Evolutionary conservation across 2,329 filamentous ascomycete genomes (phyloP).

Genomic region (Neofusicoccum laricinum): DNA sequence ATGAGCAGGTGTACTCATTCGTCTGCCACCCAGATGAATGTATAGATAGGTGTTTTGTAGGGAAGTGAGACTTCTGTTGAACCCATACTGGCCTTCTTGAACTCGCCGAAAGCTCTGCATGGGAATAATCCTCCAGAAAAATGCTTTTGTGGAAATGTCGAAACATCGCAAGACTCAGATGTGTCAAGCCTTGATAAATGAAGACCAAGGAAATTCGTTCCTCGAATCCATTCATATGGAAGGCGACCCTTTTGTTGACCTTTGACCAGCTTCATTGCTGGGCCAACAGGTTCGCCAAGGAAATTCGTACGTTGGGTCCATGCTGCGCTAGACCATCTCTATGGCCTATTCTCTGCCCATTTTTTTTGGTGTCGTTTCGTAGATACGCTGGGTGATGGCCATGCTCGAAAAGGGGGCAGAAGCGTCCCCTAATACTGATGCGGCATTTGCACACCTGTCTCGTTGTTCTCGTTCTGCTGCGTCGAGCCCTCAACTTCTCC

Average conservation of each 20-base stretch:
- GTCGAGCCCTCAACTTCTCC: slow-evolving; percentile 35
- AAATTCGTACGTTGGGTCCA: slow-evolving; percentile 12
- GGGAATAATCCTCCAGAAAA: slow-evolving; percentile 8
- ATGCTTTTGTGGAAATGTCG: slow-evolving; percentile 10
- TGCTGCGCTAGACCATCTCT: not conserved
- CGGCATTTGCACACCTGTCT: slow-evolving; percentile 16
- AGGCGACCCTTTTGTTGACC: not conserved
- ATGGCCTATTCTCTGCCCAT: not conserved
- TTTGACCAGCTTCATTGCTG: slow-evolving; percentile 4
- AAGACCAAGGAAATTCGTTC: slow-evolving; percentile 8
- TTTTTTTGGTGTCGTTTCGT: not conserved
- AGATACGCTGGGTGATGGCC: not conserved
- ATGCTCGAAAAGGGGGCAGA: not conserved
- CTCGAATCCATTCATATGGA: slow-evolving; percentile 9
- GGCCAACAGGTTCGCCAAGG: slow-evolving; percentile 10
- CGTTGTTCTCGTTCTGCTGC: slow-evolving; percentile 28
- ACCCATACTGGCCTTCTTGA: slow-evolving; percentile 1
- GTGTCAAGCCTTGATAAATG: not conserved
- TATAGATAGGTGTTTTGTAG: slow-evolving; percentile 9
- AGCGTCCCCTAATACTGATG: slow-evolving; percentile 24
- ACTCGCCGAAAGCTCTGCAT: not conserved
- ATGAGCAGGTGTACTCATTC: not conserved
- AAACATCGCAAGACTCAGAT: not conserved
- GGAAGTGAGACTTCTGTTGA: not conserved
- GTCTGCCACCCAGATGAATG: slow-evolving; percentile 1